phyloP scores from a whole-genome alignment of 2,329 filamentous ascomycete species.

The Ceratocystis harringtonii region DNA sequence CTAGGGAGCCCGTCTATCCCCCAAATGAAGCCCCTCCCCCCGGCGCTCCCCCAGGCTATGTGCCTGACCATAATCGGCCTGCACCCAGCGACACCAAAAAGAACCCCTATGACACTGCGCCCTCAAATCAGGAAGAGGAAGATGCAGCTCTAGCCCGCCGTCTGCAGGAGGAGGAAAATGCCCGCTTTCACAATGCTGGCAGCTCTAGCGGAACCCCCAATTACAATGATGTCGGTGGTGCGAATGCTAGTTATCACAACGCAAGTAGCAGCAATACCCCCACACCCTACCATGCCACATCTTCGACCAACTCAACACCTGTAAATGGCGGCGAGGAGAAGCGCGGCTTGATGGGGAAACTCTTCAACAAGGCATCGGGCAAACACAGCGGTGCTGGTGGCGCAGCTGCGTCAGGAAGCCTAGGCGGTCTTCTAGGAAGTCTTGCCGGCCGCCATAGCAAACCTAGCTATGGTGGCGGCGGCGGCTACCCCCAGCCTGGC shows the following conservation, averaged over 20 bases:
- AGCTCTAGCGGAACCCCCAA: conserved; percentile 13
- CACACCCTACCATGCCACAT: conserved; percentile 3
- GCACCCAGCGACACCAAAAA: conserved; percentile 42
- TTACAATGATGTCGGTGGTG: conserved; percentile 3
- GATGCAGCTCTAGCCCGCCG: conserved; percentile 62
- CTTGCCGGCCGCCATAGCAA: conserved; percentile 1
- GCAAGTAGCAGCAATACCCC: conserved; percentile 17
- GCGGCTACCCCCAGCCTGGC: conserved; percentile 23
- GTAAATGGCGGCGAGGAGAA: conserved; percentile 23
- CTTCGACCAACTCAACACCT: conserved; percentile 11
- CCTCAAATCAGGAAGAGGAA: conserved; percentile 40
- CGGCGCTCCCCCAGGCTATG: conserved; percentile 55
- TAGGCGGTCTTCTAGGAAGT: conserved; percentile 8
- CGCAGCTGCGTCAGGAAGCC: conserved; percentile 20
- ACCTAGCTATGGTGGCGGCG: conserved; percentile 21
- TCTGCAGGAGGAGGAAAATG: conserved; percentile 73
- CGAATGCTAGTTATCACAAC: conserved; percentile 1
- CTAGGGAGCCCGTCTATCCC: conserved; percentile 50
- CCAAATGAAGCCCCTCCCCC: conserved; percentile 29
- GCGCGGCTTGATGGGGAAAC: conserved; percentile 38
- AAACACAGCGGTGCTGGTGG: conserved; percentile 26
- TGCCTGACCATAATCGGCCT: conserved; percentile 26
- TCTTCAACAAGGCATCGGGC: conserved; percentile 32
- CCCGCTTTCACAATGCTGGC: conserved; percentile 31
- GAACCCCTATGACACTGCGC: conserved; percentile 48